Base-by-base conservation (phyloP, 495 filamentous ascomycete genomes). In the Penicillium herquei region DNA sequence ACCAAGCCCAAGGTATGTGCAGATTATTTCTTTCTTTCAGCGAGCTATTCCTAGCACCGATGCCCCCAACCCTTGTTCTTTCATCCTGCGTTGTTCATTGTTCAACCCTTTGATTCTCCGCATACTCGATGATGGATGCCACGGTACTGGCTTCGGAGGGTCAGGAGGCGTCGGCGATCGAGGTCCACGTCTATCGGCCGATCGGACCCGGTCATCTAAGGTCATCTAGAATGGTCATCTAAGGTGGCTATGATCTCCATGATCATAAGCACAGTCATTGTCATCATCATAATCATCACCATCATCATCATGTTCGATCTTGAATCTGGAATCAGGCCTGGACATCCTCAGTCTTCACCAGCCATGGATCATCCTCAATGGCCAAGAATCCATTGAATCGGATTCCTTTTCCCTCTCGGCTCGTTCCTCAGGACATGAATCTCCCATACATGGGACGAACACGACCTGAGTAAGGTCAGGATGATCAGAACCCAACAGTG, bases 1-100 rank as follows among this genome's bases (percentile, higher is more conserved):
- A 92, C 82, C 37, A 88, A 88, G 64, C 91, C 91, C 0, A 93
- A 91, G 84, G 89, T 92, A 69, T 59, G 82, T 52, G n/a, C 30
- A 11, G 12, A 31, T 9, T 3, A 46, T 46, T 46, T 14, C 18
- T 32, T 32, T 32, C 17, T 10, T 17, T 11, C 21, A 30, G 18
- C 21, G 9, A 44, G 21, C 16, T 44, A 11, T 7, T 21, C 6
- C 26, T 18, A 9, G 42, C 13, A 2, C 12, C 13, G 8, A 26
- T 33, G 1, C 30, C 21, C 7, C 11, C 42, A 44, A n/a, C 43
- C 43, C 21, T 46, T 32, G 14, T 46, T 44, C 43, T 7, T 31
- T 31, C 43, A 10, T 41, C 39, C 21, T 26, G 21, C 21, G 4
- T 26, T 26, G 21, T 26, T 30, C 11, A 18, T 40, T 39, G 5